Base-by-base conservation (phyloP, 2,329 filamentous ascomycete species). In the Truncatella angustata region DNA sequence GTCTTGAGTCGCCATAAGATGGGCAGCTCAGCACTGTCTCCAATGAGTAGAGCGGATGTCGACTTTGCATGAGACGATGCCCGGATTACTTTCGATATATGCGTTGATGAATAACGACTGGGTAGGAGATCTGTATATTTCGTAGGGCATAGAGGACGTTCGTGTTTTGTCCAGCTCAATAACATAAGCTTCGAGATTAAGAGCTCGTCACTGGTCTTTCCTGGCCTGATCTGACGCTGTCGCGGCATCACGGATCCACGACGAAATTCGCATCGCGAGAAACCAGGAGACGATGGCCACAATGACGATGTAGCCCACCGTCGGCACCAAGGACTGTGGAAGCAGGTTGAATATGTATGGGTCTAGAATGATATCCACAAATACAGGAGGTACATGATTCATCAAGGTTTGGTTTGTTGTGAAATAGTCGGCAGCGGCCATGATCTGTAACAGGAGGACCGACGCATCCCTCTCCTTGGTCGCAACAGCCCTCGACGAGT, bases 371-470 rank as follows among this genome's bases (percentile, higher is more conserved):
- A 85, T 70, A 61, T 99, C 93, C 48, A 87, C 87, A 49, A 84
- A 74, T 4, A 97, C 91, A 0, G 85, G 82, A 2, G 86, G 86
- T 12, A 90, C 87, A 55, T 78, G 63, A 45, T 75, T 70, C 93
- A 97, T 97, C 62, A 96, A 79, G 2, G 79, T 79, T 55, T 75
- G 70, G 65, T 96, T 81, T 53, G 84, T 78, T 10, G 89, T 88
- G 70, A 89, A 95, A 74, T 93, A 99, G 62, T 95, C 90, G 43
- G 94, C 91, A 18, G 86, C 84, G 12, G 91, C 83, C 56, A 80
- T 78, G 49, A 97, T 76, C 56, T 84, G 87, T 3, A 97, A 80
- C 51, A 96, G 82, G 6, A 94, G 75, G 26, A 84, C 63, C 1
- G 86, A 87, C 21, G 71, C 61, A 51, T 61, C 52, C 16, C 56